Evolutionary conservation across 2,329 filamentous ascomycete genomes (phyloP).

Genomic region (Elsinoe ampelina): DNA sequence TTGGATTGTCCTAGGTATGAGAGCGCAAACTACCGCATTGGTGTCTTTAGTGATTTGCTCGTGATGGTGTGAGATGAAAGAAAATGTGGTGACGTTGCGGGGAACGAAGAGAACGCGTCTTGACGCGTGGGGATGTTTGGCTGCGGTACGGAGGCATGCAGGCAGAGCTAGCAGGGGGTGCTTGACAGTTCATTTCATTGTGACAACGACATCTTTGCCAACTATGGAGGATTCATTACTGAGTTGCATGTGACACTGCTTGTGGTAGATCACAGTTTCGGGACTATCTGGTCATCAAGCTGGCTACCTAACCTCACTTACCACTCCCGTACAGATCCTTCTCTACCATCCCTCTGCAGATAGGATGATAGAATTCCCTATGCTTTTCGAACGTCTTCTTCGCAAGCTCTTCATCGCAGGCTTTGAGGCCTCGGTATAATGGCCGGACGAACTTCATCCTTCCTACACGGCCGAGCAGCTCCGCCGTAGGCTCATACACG

Average conservation of each 20-base stretch:
- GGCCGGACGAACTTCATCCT: constrained; percentile 96
- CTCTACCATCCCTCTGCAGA: constrained; percentile 75
- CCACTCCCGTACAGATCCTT: constrained; percentile 58
- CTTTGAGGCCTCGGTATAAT: constrained; percentile 66
- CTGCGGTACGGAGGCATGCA: neutral
- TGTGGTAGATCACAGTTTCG: too few species aligned
- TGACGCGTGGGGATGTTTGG: constrained; percentile 9
- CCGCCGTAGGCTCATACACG: constrained; percentile 61
- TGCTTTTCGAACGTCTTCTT: constrained; percentile 77
- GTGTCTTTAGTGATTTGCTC: neutral
- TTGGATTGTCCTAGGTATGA: neutral
- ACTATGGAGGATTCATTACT: neutral
- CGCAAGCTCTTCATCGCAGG: constrained; percentile 65
- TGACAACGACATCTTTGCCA: neutral
- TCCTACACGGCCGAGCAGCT: constrained; percentile 71
- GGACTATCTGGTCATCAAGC: too few species aligned
- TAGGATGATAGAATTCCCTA: constrained; percentile 90
- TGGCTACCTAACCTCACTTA: neutral
- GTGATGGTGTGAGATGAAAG: neutral
- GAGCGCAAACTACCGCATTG: neutral
- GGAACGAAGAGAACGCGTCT: constrained; percentile 2
- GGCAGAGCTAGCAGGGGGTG: neutral
- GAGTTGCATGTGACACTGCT: neutral
- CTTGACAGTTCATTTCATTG: neutral
- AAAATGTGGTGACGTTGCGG: constrained; percentile 4